Percentiles rank a stretch among this genome's conserved stretches.
Evolutionary conservation across 805 yeast species (phyloP).

Genomic region (Cyberlindnera maclurae): DNA sequence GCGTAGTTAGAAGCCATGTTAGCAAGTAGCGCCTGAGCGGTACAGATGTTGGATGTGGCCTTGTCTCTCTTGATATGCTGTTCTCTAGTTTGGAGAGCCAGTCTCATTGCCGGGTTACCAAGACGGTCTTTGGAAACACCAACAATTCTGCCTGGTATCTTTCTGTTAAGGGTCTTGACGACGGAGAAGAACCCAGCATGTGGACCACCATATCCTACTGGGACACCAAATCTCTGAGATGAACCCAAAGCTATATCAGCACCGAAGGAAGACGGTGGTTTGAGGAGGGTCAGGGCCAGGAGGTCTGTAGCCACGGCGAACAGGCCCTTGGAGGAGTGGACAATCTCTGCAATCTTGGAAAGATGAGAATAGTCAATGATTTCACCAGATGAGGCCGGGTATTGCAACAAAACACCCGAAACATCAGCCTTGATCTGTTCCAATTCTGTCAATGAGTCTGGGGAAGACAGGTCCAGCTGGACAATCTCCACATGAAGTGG

Average conservation of each 20-base stretch:
- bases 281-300: slow-evolving; percentile 76
- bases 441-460: slow-evolving; percentile 30
- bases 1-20: slow-evolving; percentile 94
- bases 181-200: slow-evolving; percentile 98
- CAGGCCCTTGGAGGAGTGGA: slow-evolving; percentile 69
- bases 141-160: slow-evolving; percentile 93
- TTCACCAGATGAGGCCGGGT: slow-evolving; percentile 83
- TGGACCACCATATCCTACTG: slow-evolving; percentile 97
- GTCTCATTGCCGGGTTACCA: slow-evolving; percentile 81
- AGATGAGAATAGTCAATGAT: slow-evolving; percentile 43
- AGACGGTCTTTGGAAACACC: slow-evolving; percentile 90
- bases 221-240: slow-evolving; percentile 95
- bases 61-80: slow-evolving; percentile 96
- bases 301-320: slow-evolving; percentile 88
- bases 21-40: slow-evolving; percentile 95
- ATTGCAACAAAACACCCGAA: slow-evolving; percentile 84
- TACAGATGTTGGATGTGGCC: slow-evolving; percentile 96
- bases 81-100: slow-evolving; percentile 96
- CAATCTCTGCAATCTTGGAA: slow-evolving; percentile 48
- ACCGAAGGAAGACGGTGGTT: slow-evolving; percentile 78
- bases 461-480: slow-evolving; percentile 46
- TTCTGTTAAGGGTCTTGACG: slow-evolving; percentile 70
- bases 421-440: slow-evolving; percentile 31
- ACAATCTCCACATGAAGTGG: slow-evolving; percentile 64
- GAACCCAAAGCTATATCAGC: slow-evolving; percentile 94